Evolutionary conservation across 2,329 filamentous ascomycete species (phyloP), one percentile per base, ranked within the genome.

Genomic region (Diaporthe ampelina): DNA sequence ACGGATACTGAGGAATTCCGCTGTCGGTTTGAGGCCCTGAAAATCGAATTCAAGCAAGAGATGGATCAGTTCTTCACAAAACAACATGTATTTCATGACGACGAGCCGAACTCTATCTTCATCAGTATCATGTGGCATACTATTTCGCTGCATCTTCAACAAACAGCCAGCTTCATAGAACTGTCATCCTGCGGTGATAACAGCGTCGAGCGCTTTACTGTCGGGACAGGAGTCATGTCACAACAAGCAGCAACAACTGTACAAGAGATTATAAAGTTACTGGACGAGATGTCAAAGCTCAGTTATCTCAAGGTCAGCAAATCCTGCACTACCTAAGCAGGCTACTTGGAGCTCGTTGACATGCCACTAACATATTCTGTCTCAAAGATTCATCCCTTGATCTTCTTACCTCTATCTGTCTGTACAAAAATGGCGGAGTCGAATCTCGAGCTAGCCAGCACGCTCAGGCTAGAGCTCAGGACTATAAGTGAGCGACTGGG

Each of bases 401-500:
- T 63, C 59, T 63, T 63, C 40, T 29, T 63, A 26, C 59, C 59
- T 26, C 24, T 63, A 3, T 63, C 59, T 1, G 24, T 63, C 59
- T 63, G 40, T 63, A 26, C 59, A 24, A 19, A 48, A 48, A 45
- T 63, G 24, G 59, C 40, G 9, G 59, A 63, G 11, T 21, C 24
- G 24, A 21, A 63, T 32, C 59, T 40, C 29, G 59, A 32, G 2
- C 40, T 45, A n/a, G 59, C 59, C 15, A 21, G 59, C 40, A 48
- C 59, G 13, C 45, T 63, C 3, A 48, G 40, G 13, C 24, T 29
- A 7, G 59, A 63, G 35, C 40, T 61, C 15, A 15, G 24, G 24
- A 61, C 15, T 48, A 63, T 63, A 10, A 63, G 59, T 63, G 59
- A 63, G 40, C 59, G 59, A 45, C 59, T 63, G 9, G 10, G 24